Evolutionary conservation across 2,329 filamentous ascomycete genomes (phyloP).

Genomic region (Geosmithia flava): DNA sequence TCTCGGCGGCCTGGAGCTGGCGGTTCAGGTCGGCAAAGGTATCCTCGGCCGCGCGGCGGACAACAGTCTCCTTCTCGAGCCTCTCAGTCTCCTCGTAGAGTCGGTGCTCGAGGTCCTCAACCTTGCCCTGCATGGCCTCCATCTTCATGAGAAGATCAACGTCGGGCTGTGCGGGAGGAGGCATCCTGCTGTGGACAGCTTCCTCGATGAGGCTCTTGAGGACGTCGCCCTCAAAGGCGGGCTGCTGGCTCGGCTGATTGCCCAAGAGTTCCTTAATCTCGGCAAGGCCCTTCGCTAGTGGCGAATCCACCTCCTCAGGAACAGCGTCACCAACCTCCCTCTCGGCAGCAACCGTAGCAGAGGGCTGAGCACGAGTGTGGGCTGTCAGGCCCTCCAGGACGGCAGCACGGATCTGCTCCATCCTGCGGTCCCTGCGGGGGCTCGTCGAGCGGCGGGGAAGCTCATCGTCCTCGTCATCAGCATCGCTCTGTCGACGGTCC

Average conservation of each 20-base stretch:
- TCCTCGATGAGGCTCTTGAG: constrained; percentile 52
- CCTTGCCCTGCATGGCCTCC: constrained; percentile 45
- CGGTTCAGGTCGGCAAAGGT: constrained; percentile 38
- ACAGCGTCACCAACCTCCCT: constrained; percentile 8
- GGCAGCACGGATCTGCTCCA: constrained; percentile 69
- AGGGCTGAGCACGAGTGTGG: constrained; percentile 32
- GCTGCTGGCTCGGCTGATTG: constrained; percentile 6
- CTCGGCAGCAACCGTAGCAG: constrained; percentile 12
- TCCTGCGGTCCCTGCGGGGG: constrained; percentile 62
- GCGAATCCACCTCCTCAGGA: constrained; percentile 23
- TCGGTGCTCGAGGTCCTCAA: constrained; percentile 47
- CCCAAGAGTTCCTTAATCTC: constrained; percentile 42
- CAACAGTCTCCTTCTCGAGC: constrained; percentile 33
- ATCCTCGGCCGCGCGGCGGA: constrained; percentile 40
- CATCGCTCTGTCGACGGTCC: constrained; percentile 72
- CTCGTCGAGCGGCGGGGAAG: constrained; percentile 60
- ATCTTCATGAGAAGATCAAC: constrained; percentile 41
- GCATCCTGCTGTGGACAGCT: constrained; percentile 45
- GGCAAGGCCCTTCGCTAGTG: constrained; percentile 54
- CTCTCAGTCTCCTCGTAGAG: constrained; percentile 33
- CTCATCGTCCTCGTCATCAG: constrained; percentile 86
- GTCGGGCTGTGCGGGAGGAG: constrained; percentile 33
- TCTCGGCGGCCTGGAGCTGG: constrained; percentile 43
- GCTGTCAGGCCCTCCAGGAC: constrained; percentile 61
- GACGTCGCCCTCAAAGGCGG: constrained; percentile 26